These are phyloP conservation scores for Helianthus tuberosus DNA, from an alignment of 129 eudicot species.

Conservation along the genomic window DNA sequence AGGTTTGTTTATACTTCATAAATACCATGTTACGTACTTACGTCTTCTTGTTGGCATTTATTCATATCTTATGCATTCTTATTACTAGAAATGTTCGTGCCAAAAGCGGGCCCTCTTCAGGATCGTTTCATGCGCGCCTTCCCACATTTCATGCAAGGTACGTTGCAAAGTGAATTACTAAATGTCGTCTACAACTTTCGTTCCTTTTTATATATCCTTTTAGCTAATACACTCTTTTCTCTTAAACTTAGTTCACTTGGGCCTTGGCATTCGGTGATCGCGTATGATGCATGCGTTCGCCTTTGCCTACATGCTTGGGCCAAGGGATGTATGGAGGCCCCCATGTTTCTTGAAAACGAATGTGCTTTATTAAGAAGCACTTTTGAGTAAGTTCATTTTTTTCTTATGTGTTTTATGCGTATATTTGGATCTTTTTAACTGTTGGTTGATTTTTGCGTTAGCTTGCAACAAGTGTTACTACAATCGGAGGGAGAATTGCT, in stretches of 20 bases:
- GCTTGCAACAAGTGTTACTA: constrained; percentile 74
- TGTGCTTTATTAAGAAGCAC: constrained; percentile 65
- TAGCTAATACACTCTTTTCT: constrained; percentile 23
- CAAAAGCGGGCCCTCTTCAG: constrained; percentile 42
- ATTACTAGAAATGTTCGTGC: constrained; percentile 39
- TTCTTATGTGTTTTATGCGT: neutral
- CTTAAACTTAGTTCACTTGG: constrained; percentile 58
- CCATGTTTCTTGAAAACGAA: constrained; percentile 77
- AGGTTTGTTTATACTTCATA: constrained; percentile 41
- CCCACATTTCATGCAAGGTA: constrained; percentile 93
- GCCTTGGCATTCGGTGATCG: constrained; percentile 86
- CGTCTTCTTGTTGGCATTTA: neutral
- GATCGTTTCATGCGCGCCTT: constrained; percentile 60
- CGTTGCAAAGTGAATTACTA: neutral
- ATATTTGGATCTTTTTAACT: neutral
- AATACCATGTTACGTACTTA: neutral
- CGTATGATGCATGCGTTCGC: constrained; percentile 90
- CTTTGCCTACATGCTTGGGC: constrained; percentile 97
- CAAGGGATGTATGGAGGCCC: constrained; percentile 81
- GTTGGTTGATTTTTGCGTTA: constrained; percentile 30
- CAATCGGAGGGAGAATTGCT: constrained; percentile 81
- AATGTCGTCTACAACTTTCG: neutral
- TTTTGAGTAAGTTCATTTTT: constrained; percentile 54
- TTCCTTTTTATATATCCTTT: constrained; percentile 1
- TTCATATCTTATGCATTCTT: neutral